phyloP scores from a whole-genome alignment of 1,284 basidiomycete species.

The Phaffia rhodozyma region DNA sequence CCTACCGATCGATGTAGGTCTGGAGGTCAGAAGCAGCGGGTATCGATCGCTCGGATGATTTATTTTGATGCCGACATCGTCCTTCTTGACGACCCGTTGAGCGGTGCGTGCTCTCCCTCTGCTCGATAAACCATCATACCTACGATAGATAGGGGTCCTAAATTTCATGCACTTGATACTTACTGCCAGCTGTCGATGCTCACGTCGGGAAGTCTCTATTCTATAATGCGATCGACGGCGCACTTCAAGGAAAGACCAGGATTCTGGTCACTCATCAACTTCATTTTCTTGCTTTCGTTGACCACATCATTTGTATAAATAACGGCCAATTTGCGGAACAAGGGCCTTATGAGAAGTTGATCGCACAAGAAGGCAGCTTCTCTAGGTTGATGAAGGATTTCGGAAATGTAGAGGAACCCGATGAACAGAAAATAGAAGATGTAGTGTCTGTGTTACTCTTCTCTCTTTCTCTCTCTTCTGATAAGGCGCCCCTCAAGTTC shows the following conservation, averaged over 20 bases:
- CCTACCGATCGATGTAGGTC: conserved; percentile 47
- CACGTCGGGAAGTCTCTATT: conserved; percentile 80
- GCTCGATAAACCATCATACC: conserved; percentile 21
- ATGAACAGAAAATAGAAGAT: conserved; percentile 34
- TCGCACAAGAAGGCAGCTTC: conserved; percentile 53
- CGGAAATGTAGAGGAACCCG: conserved; percentile 43
- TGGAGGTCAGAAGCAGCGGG: conserved; percentile 66
- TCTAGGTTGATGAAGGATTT: conserved; percentile 47
- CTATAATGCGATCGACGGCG: conserved; percentile 63
- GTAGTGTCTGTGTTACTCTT: conserved; percentile 19
- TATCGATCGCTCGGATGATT: conserved; percentile 60
- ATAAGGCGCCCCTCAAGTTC: too few relatives aligned
- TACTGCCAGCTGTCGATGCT: conserved; percentile 60
- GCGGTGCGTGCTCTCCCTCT: background rate
- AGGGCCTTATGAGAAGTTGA: conserved; percentile 60
- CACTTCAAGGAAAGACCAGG: conserved; percentile 55
- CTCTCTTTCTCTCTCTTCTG: too few relatives aligned
- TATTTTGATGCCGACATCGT: conserved; percentile 77
- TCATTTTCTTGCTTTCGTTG: conserved; percentile 36
- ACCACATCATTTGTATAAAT: conserved; percentile 39
- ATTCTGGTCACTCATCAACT: conserved; percentile 73
- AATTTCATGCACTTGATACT: background rate
- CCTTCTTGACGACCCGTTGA: conserved; percentile 63
- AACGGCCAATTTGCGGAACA: conserved; percentile 63
- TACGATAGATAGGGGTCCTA: conserved; percentile 2